Evolutionary conservation across 1,139 yeast species (phyloP).

Genomic region (Taphrina populina): DNA sequence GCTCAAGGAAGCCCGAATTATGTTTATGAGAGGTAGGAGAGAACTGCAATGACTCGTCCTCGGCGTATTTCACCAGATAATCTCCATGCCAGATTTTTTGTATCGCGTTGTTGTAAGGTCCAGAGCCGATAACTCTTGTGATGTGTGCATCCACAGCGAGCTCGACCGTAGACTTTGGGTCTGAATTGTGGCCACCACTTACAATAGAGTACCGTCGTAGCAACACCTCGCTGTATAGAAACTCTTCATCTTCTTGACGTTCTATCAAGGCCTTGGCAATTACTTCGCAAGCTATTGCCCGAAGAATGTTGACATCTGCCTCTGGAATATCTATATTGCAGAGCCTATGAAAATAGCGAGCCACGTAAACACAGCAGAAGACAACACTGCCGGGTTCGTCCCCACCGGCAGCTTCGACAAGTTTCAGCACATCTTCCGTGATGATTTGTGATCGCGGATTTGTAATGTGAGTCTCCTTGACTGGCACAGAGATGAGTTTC

Average conservation of each 20-base stretch:
- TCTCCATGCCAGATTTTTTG: constrained; percentile 26
- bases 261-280: constrained; percentile 72
- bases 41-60: constrained; percentile 25
- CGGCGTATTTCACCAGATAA: constrained; percentile 27
- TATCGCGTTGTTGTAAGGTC: constrained; percentile 14
- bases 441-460: constrained; percentile 63
- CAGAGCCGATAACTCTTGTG: constrained; percentile 23
- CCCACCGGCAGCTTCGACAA: constrained; percentile 75
- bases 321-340: constrained; percentile 53
- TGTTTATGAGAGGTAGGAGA: constrained; percentile 4
- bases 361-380: constrained; percentile 20
- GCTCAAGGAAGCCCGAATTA: constrained; percentile 24
- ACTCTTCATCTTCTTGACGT: constrained; percentile 56
- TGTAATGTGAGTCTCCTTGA: constrained; percentile 54
- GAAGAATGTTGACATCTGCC: constrained; percentile 58
- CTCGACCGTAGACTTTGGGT: constrained; percentile 42
- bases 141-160: constrained; percentile 28
- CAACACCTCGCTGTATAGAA: constrained; percentile 70
- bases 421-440: constrained; percentile 57
- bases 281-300: constrained; percentile 69
- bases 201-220: constrained; percentile 73
- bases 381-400: constrained; percentile 50
- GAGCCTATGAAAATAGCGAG: constrained; percentile 24
- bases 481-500: constrained; percentile 63
- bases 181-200: constrained; percentile 67